Base-by-base conservation (phyloP, 768 basidiomycete species). In the Agaricus subrufescens region DNA sequence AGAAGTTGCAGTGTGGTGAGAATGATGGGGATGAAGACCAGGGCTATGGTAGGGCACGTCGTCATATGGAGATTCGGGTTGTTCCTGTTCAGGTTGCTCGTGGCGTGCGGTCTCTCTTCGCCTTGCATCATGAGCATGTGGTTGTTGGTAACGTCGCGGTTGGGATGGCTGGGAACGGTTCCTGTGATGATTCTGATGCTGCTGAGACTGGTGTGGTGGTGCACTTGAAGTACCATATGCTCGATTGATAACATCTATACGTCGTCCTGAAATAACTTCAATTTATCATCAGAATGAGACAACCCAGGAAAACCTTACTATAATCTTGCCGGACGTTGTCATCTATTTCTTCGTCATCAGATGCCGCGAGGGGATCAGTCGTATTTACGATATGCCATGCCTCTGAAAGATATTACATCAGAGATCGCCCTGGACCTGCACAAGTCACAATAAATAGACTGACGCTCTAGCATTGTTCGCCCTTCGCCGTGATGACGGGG, bases 321-420 rank as follows among this genome's bases (percentile, higher is more conserved):
- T 89, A 89, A 61, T 91, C 88, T 48, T 76, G 65, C 43, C 80
- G 77, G 46, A 79, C 73, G 60, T 87, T 73, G 55, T 87, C 83
- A 57, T 89, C 86, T 53, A 76, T 73, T 54, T 75, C 68, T 63
- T 91, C 89, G 39, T 86, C 86, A 61, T 91, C 89, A 11, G 89
- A 89, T 70, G 89, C 87, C 11, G 70, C 73, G 14, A 90, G 71
- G 14, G 88, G 85, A 64, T 91, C 87, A 37, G 76, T 75, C 27
- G 78, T 80, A 39, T 76, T 76, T 29, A 84, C 77, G 31, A 81
- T 71, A 62, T 86, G 82, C 87, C 87, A 91, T 6, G 89, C 87
- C 56, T 91, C 89, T 91, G 71, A 23, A 56, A 53, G 46, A 19
- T 19, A 19, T 19, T 58, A 54, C 37, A 23, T 50, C 26, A 50